Base-by-base conservation (phyloP, 768 basidiomycete species). In the Serendipita indica region DNA sequence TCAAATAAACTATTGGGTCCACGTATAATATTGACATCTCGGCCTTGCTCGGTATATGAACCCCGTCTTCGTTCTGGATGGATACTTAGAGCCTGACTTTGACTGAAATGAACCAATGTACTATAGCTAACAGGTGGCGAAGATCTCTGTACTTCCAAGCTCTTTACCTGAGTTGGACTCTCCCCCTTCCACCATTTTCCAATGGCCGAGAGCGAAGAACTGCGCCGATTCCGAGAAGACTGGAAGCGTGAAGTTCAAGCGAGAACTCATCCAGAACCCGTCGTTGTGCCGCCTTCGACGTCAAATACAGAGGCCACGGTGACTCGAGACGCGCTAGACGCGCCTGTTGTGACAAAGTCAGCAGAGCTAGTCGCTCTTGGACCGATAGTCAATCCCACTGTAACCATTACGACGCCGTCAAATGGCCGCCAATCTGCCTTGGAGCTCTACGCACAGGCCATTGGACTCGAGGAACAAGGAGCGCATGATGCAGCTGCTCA, bases 401-500 rank as follows among this genome's bases (percentile, higher is more conserved):
- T 35, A 18, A 45, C 20, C 41, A 18, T 18, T 41, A 18, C 60
- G 20, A 33, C 18, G n/a, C 52, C 32, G 32, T 56, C 52, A 56
- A 56, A 56, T n/a, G 18, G 41, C n/a, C 41, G 41, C n/a, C 41
- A 43, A 43, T 18, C 67, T 46, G 87, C 88, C 3, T 71, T 89
- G 43, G 76, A 77, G 6, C 63, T 82, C 12, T 96, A 94, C 68
- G 70, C 77, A 28, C 74, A 71, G 18, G 91, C 91, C 6, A 76
- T 90, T 30, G 74, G 79, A 35, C 74, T 78, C 45, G 91, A 96
- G 68, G 84, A 88, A 66, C 71, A 70, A 41, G 81, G 89, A 35
- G 72, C 84, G 60, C 72, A 89, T 52, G 85, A 91, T 62, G 79
- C 84, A 33, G 91, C 91, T 10, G 69, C 91, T 7, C 65, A 69